phyloP scores from a whole-genome alignment of 2,329 filamentous ascomycete species.

The Pleurostoma richardsiae region DNA sequence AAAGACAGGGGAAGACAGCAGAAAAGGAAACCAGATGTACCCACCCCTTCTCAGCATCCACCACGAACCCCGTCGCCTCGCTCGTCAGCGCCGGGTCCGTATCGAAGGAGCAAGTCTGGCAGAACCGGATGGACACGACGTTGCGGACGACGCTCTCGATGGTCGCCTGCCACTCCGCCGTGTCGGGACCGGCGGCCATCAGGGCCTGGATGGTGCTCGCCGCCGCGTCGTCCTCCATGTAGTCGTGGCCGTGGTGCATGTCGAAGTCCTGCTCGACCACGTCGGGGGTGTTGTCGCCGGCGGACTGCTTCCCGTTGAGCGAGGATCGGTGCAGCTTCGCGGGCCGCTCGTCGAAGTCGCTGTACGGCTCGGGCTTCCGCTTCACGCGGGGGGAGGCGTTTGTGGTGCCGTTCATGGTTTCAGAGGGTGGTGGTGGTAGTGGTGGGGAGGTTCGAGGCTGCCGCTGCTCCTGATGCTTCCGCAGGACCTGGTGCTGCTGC shows the following conservation, averaged over 20 bases:
- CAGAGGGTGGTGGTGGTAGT: background rate
- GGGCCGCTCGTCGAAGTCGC: constrained; percentile 11
- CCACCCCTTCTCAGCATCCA: constrained; percentile 84
- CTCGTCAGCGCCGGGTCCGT: constrained; percentile 92
- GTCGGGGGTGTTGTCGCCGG: constrained; percentile 15
- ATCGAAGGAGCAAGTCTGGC: constrained; percentile 95
- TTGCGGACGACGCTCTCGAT: constrained; percentile 92
- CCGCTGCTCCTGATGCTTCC: no score
- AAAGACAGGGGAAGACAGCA: background rate
- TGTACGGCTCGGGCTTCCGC: constrained; percentile 16
- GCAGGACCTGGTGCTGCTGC: no score
- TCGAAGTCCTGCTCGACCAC: constrained; percentile 9
- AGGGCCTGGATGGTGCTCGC: constrained; percentile 5
- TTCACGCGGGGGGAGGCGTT: constrained; percentile 14
- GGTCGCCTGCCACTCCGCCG: constrained; percentile 89
- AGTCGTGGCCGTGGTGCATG: constrained; percentile 5
- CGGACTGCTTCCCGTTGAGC: constrained; percentile 14
- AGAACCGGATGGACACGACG: constrained; percentile 98
- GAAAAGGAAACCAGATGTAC: constrained; percentile 22
- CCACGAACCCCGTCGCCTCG: constrained; percentile 95
- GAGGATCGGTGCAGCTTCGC: constrained; percentile 15
- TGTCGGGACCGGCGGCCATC: constrained; percentile 46
- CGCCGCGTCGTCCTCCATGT: constrained; percentile 6
- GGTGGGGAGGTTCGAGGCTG: no score
- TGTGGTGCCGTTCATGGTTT: constrained; percentile 14